Conservation (phyloP, 176 grass and related monocot genomes). For the Dactylis glomerata region DNA sequence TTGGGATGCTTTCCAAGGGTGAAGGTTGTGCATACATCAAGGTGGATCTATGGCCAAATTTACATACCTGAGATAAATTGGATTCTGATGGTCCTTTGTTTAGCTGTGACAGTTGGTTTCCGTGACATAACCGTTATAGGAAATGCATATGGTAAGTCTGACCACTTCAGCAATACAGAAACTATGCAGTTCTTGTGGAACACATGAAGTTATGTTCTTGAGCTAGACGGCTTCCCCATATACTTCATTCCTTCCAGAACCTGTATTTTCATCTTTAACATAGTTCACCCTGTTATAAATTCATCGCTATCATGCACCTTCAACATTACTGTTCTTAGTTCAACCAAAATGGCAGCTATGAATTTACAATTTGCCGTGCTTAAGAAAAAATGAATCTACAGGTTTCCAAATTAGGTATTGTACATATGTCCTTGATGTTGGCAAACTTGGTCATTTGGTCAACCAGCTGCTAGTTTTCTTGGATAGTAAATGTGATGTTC, state of each 20-base stretch:
- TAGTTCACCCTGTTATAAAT: not conserved
- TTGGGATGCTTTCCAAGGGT: conserved; percentile 75
- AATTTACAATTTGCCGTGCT: not conserved
- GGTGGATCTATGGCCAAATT: conserved; percentile 73
- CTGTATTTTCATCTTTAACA: not conserved
- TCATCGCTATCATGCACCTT: not conserved
- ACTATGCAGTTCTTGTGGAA: not conserved
- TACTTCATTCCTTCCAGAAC: not conserved
- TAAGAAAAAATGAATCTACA: not conserved
- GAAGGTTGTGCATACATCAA: conserved; percentile 84
- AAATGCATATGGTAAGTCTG: conserved; percentile 80
- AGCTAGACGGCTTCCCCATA: not conserved
- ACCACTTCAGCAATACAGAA: conserved; percentile 12
- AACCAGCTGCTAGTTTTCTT: not conserved
- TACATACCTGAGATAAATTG: conserved; percentile 89
- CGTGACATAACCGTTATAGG: conserved; percentile 53
- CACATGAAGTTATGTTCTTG: not conserved
- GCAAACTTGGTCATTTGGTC: not conserved
- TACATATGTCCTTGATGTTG: not conserved
- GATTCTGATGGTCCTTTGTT: conserved; percentile 76
- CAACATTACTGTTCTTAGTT: not conserved
- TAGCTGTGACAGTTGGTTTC: conserved; percentile 60
- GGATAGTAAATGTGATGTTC: not conserved
- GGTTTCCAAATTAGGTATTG: not conserved
- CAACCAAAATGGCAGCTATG: not conserved